phyloP scores from a whole-genome alignment of 2,329 filamentous ascomycete genomes.

The Aspergillus calidoustus region DNA sequence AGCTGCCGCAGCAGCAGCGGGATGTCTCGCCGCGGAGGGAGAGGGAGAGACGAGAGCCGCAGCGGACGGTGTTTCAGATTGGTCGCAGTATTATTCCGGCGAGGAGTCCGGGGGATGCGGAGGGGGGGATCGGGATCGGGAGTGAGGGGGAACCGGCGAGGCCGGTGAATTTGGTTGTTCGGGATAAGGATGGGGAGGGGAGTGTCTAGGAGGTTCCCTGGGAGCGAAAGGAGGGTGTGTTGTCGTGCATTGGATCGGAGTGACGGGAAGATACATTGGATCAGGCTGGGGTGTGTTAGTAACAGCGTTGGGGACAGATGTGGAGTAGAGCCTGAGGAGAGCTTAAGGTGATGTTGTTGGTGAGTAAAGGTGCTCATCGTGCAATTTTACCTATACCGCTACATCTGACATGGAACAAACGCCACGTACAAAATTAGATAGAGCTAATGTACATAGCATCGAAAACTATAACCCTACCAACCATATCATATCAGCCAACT shows the following conservation, averaged over 20 bases:
- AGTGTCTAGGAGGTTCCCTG: neutral
- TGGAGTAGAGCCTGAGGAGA: no score
- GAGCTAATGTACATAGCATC: no score
- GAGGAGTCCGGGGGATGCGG: conserved; percentile 20
- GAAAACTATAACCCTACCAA: no score
- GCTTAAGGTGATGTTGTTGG: no score
- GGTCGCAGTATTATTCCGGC: conserved; percentile 32
- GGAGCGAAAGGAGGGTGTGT: neutral
- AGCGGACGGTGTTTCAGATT: conserved; percentile 32
- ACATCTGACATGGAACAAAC: no score
- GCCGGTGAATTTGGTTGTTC: conserved; percentile 36
- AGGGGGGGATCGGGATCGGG: conserved; percentile 28
- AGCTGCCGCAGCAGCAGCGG: conserved; percentile 31
- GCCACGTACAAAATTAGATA: no score
- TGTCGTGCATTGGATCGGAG: neutral
- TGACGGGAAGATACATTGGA: no score
- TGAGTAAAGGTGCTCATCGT: no score
- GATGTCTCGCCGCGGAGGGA: conserved; percentile 5
- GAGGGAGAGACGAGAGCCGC: conserved; percentile 13
- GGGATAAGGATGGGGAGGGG: neutral
- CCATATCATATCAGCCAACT: no score
- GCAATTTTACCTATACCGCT: no score
- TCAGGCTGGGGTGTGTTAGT: no score
- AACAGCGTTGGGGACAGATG: no score
- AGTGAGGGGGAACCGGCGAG: conserved; percentile 37